These are phyloP conservation scores for Phialophora chinensis DNA, from an alignment of 2,329 filamentous ascomycete species.

Conservation along the genomic window DNA sequence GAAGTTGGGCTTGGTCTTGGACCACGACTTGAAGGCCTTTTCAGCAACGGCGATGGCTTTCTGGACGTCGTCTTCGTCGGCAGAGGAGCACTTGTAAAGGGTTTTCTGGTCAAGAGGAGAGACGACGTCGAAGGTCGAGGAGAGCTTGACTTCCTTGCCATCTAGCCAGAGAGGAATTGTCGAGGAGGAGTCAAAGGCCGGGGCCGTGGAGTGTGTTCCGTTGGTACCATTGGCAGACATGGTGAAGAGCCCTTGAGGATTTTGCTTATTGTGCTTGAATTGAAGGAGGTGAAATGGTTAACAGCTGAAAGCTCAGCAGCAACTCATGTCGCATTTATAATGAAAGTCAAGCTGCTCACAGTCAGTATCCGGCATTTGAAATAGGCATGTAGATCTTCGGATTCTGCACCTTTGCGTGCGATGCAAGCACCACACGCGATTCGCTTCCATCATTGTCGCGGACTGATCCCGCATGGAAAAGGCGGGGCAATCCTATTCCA, in stretches of 20 bases:
- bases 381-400: slow-evolving; percentile 12
- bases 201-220: slow-evolving; percentile 19
- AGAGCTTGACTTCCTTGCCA: slow-evolving; percentile 50
- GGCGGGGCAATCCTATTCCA: not conserved
- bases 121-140: slow-evolving; percentile 56
- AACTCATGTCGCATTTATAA: not conserved
- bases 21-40: slow-evolving; percentile 73
- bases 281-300: not conserved
- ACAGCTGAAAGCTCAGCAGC: not conserved
- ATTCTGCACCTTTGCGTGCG: slow-evolving; percentile 9
- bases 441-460: not conserved
- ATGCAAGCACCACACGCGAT: too few relatives aligned
- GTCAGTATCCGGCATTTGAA: slow-evolving; percentile 13
- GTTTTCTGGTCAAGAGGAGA: slow-evolving; percentile 62
- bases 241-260: not conserved
- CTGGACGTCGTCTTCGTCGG: slow-evolving; percentile 61
- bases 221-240: slow-evolving; percentile 32
- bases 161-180: slow-evolving; percentile 52
- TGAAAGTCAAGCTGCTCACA: not conserved
- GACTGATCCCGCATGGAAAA: not conserved
- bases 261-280: not conserved
- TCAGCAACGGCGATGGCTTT: slow-evolving; percentile 66
- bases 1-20: slow-evolving; percentile 62
- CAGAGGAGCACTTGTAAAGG: slow-evolving; percentile 62
- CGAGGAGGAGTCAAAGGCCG: slow-evolving; percentile 38